These are phyloP conservation scores for Arabidopsis thaliana DNA, from an alignment of 345 rosid genomes.

Conservation along the genomic window DNA sequence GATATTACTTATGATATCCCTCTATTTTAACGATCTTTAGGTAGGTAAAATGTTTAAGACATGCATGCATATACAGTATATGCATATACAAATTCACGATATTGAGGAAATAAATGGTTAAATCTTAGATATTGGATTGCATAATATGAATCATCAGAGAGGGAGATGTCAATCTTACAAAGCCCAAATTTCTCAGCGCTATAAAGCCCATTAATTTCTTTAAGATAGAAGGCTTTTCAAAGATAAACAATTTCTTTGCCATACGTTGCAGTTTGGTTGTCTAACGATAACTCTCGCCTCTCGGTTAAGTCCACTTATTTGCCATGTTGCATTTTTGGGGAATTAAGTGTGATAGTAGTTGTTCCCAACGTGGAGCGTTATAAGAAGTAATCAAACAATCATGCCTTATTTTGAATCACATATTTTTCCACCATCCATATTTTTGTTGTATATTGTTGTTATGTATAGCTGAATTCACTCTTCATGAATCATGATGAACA, in stretches of 20 bases:
- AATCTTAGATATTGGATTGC: background rate
- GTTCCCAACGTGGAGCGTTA: no score
- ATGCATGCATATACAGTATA: no score
- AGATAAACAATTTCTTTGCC: background rate
- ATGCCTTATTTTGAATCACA: no score
- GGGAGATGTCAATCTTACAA: background rate
- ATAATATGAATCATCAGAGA: background rate
- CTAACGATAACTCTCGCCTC: background rate
- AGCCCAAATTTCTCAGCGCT: background rate
- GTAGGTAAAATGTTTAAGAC: no score
- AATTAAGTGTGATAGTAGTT: background rate
- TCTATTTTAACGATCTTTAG: background rate
- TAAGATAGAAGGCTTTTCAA: background rate
- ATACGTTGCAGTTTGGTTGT: background rate
- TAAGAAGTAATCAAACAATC: background rate
- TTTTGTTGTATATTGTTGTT: no score
- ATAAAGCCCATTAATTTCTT: background rate
- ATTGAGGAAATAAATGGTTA: background rate
- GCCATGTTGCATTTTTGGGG: background rate
- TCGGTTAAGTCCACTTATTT: background rate
- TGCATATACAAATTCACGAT: background rate
- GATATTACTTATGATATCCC: background rate
- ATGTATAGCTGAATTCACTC: no score
- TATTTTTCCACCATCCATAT: no score
- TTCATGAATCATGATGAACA: constrained; percentile 47